Conservation (phyloP, 176 grass and related monocot species). For the Paspalum notatum region DNA sequence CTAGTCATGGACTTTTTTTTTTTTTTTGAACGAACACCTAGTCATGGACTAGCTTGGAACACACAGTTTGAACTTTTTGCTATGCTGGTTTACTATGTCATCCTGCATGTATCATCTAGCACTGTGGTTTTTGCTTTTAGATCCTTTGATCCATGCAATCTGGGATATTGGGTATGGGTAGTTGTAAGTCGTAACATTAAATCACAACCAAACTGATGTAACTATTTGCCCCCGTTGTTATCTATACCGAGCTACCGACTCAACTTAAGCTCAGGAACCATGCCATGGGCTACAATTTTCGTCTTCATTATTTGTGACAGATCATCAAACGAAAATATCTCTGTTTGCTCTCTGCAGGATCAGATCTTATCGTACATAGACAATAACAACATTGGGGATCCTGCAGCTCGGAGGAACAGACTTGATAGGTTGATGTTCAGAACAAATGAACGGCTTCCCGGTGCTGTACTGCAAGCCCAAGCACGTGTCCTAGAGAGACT, state of each 20-base stretch:
- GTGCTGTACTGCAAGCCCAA: constrained; percentile 72
- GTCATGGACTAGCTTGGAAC: neutral
- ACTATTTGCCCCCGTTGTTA: neutral
- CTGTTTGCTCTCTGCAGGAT: constrained; percentile 36
- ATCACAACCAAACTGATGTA: neutral
- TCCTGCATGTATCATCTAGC: neutral
- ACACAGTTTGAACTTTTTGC: neutral
- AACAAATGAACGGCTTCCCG: constrained; percentile 74
- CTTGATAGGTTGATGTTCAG: constrained; percentile 72
- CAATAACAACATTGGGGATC: constrained; percentile 50
- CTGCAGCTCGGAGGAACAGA: constrained; percentile 50
- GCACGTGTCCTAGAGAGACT: constrained; percentile 85
- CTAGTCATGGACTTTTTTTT: neutral
- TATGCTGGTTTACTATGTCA: neutral
- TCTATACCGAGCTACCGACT: neutral
- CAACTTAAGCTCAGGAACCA: constrained; percentile 4
- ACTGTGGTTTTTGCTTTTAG: neutral
- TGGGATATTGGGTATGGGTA: neutral
- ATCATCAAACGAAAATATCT: neutral
- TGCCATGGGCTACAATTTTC: neutral
- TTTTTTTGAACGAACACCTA: too few species aligned
- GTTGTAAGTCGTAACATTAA: neutral
- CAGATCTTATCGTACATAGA: constrained; percentile 51
- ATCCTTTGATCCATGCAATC: neutral
- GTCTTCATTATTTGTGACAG: neutral